Percentiles rank a stretch among this genome's conserved stretches.
These are phyloP conservation scores for Pulveroboletus sp. DNA, from an alignment of 768 basidiomycete species.

Conservation along the genomic window DNA sequence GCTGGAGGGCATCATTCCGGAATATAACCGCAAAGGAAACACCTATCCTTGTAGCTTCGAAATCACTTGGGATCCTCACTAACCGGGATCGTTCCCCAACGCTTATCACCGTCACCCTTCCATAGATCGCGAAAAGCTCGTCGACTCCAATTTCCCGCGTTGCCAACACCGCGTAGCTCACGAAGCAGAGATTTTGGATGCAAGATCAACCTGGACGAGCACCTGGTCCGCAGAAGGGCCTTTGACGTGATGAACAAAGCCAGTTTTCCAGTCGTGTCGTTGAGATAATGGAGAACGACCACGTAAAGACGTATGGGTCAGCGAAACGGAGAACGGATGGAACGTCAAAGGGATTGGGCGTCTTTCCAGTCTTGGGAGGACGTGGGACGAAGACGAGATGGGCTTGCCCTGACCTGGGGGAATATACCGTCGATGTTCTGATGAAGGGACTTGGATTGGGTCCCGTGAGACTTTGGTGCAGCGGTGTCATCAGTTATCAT, in stretches of 20 bases:
- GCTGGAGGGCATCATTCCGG: constrained; percentile 75
- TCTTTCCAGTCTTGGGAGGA: constrained; percentile 60
- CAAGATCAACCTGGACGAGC: constrained; percentile 59
- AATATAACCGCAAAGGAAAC: constrained; percentile 65
- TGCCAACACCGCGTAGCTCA: constrained; percentile 41
- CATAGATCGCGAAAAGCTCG: constrained; percentile 57
- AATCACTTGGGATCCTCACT: constrained; percentile 73
- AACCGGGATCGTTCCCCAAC: constrained; percentile 73
- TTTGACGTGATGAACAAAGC: constrained; percentile 44
- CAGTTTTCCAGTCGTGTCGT: constrained; percentile 60
- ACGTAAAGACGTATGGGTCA: constrained; percentile 55
- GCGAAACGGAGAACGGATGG: constrained; percentile 43
- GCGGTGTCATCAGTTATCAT: constrained; percentile 38
- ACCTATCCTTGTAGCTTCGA: constrained; percentile 44
- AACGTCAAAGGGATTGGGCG: constrained; percentile 63
- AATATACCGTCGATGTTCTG: constrained; percentile 51
- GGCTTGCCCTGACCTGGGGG: constrained; percentile 68
- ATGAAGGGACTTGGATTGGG: constrained; percentile 40
- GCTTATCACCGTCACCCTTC: constrained; percentile 64
- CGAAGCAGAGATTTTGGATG: constrained; percentile 52
- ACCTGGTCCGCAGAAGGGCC: constrained; percentile 47
- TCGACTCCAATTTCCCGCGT: constrained; percentile 46
- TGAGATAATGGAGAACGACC: constrained; percentile 58
- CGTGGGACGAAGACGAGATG: constrained; percentile 55
- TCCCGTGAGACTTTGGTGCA: constrained; percentile 32